Base-by-base conservation (phyloP, 2,329 filamentous ascomycete genomes). In the Fusarium torulosum region DNA sequence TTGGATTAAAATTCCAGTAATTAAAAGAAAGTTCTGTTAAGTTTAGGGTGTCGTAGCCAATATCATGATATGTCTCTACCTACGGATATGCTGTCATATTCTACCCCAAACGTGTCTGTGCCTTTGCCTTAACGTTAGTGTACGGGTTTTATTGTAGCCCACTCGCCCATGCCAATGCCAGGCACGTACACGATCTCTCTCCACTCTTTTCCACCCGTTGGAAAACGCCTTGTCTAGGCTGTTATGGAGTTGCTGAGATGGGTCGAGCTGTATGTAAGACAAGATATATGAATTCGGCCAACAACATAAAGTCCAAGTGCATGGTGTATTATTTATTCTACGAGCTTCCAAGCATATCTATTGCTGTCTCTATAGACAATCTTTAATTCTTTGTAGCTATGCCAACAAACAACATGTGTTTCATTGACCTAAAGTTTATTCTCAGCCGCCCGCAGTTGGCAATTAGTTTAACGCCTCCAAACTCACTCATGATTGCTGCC, bases 381-480 rank as follows among this genome's bases (percentile, higher is more conserved):
- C 15, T n/a, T 2, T 43, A 4, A 14, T 37, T 15, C 17, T 17
- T 37, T 37, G 9, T 14, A 23, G 21, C 25, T 17, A 19, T 19
- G 17, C 21, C 25, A 38, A 38, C 9, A 27, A 52, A n/a, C 15
- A 25, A 17, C 25, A 29, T 29, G 19, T 11, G 31, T 49, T 63
- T 29, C n/a, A 49, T 47, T 49, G n/a, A 27, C n/a, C 19, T 7
- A 25, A 42, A 46, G 21, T 23, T 23, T 53, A 14, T 20, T 25
- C 21, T 17, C 43, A 19, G 11, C 35, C 25, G 33, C 53, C 43
- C 25, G 45, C 15, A 33, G 25, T 38, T 57, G 51, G 37, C 33
- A 21, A 29, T 29, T 38, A 43, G 35, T 33, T 29, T 10, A 31
- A 47, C 57, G 59, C 51, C 59, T 50, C 44, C 20, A 62, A 55